Percentiles rank a stretch among this genome's conserved stretches.
Evolutionary conservation across 495 filamentous ascomycete species (phyloP).

Genomic region (Bombardia bombarda): DNA sequence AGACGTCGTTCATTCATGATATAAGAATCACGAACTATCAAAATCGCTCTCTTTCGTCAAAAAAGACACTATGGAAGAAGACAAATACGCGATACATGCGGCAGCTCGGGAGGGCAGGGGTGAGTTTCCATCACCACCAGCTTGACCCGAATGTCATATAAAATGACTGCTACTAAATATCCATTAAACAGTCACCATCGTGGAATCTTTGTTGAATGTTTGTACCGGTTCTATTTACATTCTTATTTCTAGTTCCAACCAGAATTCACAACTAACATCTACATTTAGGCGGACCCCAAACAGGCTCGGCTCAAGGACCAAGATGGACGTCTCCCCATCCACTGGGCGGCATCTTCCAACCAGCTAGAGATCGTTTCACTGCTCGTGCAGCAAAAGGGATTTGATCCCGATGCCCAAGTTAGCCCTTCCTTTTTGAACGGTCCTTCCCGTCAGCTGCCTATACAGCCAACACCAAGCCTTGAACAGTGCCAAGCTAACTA

Average conservation of each 20-base stretch:
- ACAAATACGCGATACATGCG: slow-evolving; percentile 78
- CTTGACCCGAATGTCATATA: neutral
- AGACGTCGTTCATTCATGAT: too few species aligned
- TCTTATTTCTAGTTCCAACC: neutral
- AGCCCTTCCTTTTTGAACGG: slow-evolving; percentile 2
- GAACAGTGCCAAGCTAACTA: too few species aligned
- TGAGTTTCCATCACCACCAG: slow-evolving; percentile 30
- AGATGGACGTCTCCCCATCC: slow-evolving; percentile 85
- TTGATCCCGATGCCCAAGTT: slow-evolving; percentile 84
- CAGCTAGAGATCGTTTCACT: slow-evolving; percentile 65
- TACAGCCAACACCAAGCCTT: neutral
- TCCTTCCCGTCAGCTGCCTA: too few species aligned
- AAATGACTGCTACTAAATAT: slow-evolving; percentile 1
- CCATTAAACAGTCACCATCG: slow-evolving; percentile 42
- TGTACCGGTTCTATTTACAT: too few species aligned
- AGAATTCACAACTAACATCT: slow-evolving; percentile 1
- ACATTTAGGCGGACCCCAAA: slow-evolving; percentile 65
- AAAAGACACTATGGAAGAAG: slow-evolving; percentile 15
- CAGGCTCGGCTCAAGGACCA: slow-evolving; percentile 68
- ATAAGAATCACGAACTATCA: too few species aligned
- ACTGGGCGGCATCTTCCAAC: slow-evolving; percentile 91
- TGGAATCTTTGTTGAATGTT: slow-evolving; percentile 74
- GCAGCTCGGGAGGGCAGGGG: slow-evolving; percentile 82
- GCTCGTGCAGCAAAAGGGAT: slow-evolving; percentile 58
- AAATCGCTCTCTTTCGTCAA: neutral